Percentiles rank a stretch among this genome's conserved stretches.
Evolutionary conservation across 768 basidiomycete species (phyloP).

Genomic region (Leccinum aurantiacum): DNA sequence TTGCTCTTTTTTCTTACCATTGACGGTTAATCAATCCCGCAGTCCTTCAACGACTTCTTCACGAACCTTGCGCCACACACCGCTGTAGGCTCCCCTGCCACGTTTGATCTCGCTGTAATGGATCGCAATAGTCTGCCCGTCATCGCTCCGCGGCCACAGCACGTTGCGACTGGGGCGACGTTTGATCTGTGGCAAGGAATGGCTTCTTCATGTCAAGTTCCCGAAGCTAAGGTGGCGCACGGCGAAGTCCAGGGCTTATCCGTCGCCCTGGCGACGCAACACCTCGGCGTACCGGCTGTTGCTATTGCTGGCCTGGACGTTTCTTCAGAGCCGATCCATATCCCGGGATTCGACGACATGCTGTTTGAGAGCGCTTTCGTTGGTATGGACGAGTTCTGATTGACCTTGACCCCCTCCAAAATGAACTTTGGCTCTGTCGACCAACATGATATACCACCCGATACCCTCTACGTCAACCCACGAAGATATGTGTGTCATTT

Average conservation of each 20-base stretch:
- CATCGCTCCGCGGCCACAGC: constrained; percentile 30
- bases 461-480: constrained; percentile 1
- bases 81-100: constrained; percentile 5
- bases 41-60: constrained; percentile 29
- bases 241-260: neutral
- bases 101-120: constrained; percentile 25
- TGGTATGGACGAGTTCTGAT: constrained; percentile 15
- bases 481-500: no score
- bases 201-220: neutral
- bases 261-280: constrained; percentile 4
- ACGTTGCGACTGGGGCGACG: neutral
- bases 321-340: constrained; percentile 1
- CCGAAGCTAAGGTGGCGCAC: neutral
- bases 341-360: constrained; percentile 17
- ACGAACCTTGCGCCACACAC: constrained; percentile 24
- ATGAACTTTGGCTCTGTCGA: neutral
- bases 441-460: neutral
- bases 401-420: neutral
- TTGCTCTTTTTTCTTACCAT: accelerated
- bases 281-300: neutral
- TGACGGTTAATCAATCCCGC: neutral
- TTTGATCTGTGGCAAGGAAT: constrained; percentile 27
- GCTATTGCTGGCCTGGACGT: constrained; percentile 12
- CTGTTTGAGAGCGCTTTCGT: constrained; percentile 15
- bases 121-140: constrained; percentile 15